Percentiles rank a stretch among this genome's conserved stretches.
phyloP scores from a whole-genome alignment of 371 early-diverging fungal species.

The Mucor indicus region DNA sequence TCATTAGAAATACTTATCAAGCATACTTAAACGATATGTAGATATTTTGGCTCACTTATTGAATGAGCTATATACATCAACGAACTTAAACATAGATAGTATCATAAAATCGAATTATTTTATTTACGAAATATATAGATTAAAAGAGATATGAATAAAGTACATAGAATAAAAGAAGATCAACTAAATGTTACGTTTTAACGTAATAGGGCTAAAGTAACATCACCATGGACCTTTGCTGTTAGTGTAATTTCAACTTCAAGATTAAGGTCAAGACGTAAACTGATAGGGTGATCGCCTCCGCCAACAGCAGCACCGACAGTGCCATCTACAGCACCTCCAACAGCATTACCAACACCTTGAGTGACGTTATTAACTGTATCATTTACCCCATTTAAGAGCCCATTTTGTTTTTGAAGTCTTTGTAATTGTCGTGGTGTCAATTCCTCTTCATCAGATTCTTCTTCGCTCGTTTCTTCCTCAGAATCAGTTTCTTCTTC shows the following conservation, averaged over 20 bases:
- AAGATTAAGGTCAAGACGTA: conserved; percentile 28
- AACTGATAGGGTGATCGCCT: conserved; percentile 17
- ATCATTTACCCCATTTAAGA: conserved; percentile 12
- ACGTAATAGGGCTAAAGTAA: conserved; percentile 23
- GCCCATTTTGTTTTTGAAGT: conserved; percentile 7
- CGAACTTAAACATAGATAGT: too few species aligned
- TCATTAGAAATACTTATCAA: too few species aligned
- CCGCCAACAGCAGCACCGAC: too few species aligned
- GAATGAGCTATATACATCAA: too few species aligned
- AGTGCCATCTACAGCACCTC: conserved; percentile 13
- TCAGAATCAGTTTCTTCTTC: conserved; percentile 11
- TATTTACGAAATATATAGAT: too few species aligned
- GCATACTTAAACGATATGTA: too few species aligned
- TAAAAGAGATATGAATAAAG: too few species aligned
- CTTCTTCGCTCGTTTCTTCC: too few species aligned
- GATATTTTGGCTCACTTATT: too few species aligned
- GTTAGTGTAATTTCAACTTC: conserved; percentile 29
- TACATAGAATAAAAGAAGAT: too few species aligned
- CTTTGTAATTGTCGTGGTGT: conserved; percentile 6
- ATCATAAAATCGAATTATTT: too few species aligned
- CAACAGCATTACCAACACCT: conserved; percentile 7
- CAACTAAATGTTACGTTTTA: too few species aligned
- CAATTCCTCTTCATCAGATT: conserved; percentile 13
- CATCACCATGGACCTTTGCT: conserved; percentile 29
- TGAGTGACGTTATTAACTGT: conserved; percentile 8